Conservation (phyloP, 1,284 basidiomycete species). For the Tilletia horrida region DNA sequence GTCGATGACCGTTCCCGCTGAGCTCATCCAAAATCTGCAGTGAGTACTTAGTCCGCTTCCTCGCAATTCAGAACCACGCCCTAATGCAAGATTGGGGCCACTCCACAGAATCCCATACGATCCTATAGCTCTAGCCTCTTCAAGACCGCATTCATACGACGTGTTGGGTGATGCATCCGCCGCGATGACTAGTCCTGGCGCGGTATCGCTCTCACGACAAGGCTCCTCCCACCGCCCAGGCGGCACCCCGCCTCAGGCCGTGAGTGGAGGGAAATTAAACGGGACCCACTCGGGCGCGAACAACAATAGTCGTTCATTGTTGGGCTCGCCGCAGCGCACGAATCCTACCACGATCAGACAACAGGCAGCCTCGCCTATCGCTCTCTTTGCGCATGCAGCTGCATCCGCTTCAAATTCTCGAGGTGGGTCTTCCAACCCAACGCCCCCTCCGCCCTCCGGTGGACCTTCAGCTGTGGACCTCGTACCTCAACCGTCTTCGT, state of each 20-base stretch:
- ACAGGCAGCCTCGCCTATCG: background rate
- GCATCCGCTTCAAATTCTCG: background rate
- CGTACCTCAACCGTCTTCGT: background rate
- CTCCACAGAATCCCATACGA: background rate
- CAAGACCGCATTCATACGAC: background rate
- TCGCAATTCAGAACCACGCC: background rate
- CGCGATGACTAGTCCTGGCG: background rate
- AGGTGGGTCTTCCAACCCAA: background rate
- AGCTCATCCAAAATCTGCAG: background rate
- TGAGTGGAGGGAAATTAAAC: no score
- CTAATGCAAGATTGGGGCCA: background rate
- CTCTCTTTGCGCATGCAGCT: slow-evolving; percentile 5
- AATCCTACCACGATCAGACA: background rate
- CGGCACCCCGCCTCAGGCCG: no score
- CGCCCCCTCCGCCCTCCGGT: background rate
- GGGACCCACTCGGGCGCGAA: no score
- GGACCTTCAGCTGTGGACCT: background rate
- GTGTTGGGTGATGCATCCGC: background rate
- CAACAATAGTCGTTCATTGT: no score
- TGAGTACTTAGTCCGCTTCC: background rate
- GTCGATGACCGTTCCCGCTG: background rate
- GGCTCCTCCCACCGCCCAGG: background rate
- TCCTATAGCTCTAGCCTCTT: background rate
- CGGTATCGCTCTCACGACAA: background rate
- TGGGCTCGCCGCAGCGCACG: background rate